Conservation (phyloP, 2,329 filamentous ascomycete species). For the Fusarium circinatum region DNA sequence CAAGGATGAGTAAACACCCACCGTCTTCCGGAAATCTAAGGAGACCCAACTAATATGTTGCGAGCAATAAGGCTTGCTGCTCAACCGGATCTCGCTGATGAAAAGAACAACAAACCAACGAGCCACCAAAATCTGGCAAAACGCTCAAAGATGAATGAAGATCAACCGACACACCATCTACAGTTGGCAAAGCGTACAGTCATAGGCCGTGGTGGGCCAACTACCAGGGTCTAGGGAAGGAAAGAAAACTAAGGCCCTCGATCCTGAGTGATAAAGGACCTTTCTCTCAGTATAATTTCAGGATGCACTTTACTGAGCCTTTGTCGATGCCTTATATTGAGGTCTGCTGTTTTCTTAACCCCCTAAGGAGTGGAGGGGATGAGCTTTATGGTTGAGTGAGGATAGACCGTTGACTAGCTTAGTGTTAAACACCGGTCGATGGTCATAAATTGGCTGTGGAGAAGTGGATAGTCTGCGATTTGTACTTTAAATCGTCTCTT, state of each 20-base stretch:
- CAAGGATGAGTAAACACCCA: background rate
- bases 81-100: fast-evolving
- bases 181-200: background rate
- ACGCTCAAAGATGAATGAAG: background rate
- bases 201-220: too few species aligned
- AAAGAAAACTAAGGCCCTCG: too few species aligned
- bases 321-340: too few species aligned
- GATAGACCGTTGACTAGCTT: background rate
- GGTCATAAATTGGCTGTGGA: fast-evolving
- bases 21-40: fast-evolving
- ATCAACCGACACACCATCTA: fast-evolving
- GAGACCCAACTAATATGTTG: too few species aligned
- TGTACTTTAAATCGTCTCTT: background rate
- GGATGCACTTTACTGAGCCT: background rate
- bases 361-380: too few species aligned
- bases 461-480: background rate
- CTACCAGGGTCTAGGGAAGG: background rate
- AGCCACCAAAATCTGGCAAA: fast-evolving
- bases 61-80: background rate
- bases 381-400: too few species aligned
- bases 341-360: too few species aligned
- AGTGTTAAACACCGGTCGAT: fast-evolving
- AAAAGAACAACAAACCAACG: background rate
- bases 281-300: too few species aligned
- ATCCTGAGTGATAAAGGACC: too few species aligned